Evolutionary conservation across 129 eudicot genomes (phyloP).

Genomic region (Saposhnikovia divaricata): DNA sequence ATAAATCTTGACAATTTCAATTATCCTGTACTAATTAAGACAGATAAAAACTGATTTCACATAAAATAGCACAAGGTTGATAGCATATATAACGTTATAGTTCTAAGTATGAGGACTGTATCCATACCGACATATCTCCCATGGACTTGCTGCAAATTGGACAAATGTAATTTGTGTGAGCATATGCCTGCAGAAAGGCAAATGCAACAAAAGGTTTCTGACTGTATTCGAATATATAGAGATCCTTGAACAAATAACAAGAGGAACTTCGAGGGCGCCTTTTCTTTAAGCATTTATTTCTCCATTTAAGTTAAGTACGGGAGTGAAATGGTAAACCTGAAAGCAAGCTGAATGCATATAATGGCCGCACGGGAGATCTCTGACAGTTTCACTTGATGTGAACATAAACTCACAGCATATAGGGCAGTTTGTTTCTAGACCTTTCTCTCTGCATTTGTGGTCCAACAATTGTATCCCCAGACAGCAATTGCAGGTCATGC

Average conservation of each 20-base stretch:
- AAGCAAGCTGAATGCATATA: constrained; percentile 48
- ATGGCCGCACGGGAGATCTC: constrained; percentile 48
- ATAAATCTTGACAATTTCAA: too few species aligned
- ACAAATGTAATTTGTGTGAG: constrained; percentile 37
- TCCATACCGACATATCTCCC: constrained; percentile 46
- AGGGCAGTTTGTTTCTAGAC: constrained; percentile 42
- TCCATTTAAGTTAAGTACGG: neutral
- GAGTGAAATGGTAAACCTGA: constrained; percentile 21
- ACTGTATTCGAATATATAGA: neutral
- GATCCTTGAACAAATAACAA: neutral
- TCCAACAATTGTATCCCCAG: constrained; percentile 24
- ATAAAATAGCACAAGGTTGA: neutral
- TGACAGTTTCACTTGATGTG: constrained; percentile 41
- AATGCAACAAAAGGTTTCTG: neutral
- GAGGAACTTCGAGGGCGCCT: neutral
- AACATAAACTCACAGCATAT: constrained; percentile 51
- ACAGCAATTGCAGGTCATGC: constrained; percentile 50
- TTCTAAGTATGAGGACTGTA: neutral
- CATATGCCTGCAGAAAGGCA: constrained; percentile 30
- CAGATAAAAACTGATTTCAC: neutral
- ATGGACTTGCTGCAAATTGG: constrained; percentile 47
- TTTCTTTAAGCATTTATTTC: too few species aligned
- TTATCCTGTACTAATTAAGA: neutral
- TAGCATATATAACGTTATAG: neutral
- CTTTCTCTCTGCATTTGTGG: constrained; percentile 44